Evolutionary conservation across 768 basidiomycete species (phyloP), one percentile per base, ranked within the genome.

Genomic region (Podaxis pistillaris): DNA sequence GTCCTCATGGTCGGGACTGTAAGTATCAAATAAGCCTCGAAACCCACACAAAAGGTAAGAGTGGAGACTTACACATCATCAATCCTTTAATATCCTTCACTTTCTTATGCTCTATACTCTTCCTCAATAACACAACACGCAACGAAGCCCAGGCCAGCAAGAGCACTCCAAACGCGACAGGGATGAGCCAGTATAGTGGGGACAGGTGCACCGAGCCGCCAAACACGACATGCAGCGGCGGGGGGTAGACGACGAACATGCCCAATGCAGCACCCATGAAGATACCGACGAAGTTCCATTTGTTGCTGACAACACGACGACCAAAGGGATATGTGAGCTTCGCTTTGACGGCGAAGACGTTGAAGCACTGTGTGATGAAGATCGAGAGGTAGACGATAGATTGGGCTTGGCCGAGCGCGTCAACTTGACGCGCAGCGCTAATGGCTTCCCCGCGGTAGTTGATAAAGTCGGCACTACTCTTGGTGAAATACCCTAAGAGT

Each of bases 301-400:
- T 78, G 76, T 89, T 89, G 51, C 79, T 76, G 55, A 88, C 70
- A 44, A 81, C 76, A 33, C 76, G 78, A 52, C 72, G 76, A 56
- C 87, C 87, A 73, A 89, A 89, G n/a, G 88, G 88, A 72, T 79
- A 83, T 9, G 79, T 77, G 68, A 87, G 81, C 62, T 78, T 81
- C 30, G 86, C 86, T 75, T 87, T 88, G 37, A 89, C 86, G 0
- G 86, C 86, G 65, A 86, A 88, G 33, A 88, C 86, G 67, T 88
- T 88, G 77, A 87, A 88, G 70, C 86, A 88, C 69, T 88, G 87
- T 15, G 77, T 80, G 65, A 88, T 86, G 76, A 88, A 88, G 37
- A 89, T 78, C 3, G 84, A 84, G n/a, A 88, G 76, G 68, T 87
- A 88, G 41, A 85, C 82, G 80, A 89, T 88, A 0, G 84, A 84